Evolutionary conservation across 2,329 filamentous ascomycete species (phyloP).

Genomic region (Fusarium kyushuense): DNA sequence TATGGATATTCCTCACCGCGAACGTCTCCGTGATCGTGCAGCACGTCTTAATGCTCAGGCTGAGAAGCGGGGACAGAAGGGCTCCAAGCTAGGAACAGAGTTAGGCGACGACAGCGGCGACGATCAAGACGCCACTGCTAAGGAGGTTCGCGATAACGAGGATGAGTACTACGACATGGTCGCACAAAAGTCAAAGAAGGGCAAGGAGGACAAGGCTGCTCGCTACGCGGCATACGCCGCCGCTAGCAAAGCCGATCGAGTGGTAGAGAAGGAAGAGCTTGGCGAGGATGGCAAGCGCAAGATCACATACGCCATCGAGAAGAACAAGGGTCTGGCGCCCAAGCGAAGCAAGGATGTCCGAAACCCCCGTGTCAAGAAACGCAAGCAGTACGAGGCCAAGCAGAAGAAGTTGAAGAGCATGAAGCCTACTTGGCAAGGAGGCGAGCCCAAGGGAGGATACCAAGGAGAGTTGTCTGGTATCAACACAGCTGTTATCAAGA

Average conservation of each 20-base stretch:
- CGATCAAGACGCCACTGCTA: constrained; percentile 67
- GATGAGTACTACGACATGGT: constrained; percentile 94
- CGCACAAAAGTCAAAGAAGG: constrained; percentile 74
- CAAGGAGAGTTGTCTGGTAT: constrained; percentile 94
- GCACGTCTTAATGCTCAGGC: constrained; percentile 90
- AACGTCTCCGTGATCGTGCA: constrained; percentile 87
- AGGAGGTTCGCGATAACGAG: constrained; percentile 67
- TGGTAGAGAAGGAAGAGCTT: constrained; percentile 75
- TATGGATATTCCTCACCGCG: constrained; percentile 86
- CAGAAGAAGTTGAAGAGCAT: constrained; percentile 95
- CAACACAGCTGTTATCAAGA: constrained; percentile 93
- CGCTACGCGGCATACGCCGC: constrained; percentile 66
- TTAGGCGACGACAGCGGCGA: constrained; percentile 77
- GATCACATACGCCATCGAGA: constrained; percentile 93
- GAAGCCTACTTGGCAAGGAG: constrained; percentile 86
- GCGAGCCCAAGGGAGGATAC: constrained; percentile 87
- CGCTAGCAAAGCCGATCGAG: constrained; percentile 72
- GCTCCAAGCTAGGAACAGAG: constrained; percentile 71
- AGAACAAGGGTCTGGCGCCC: constrained; percentile 95
- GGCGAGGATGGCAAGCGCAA: constrained; percentile 89
- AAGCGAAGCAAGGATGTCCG: constrained; percentile 92
- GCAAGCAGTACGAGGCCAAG: constrained; percentile 95
- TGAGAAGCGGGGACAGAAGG: constrained; percentile 80
- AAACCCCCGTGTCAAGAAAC: constrained; percentile 98
- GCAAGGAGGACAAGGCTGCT: constrained; percentile 78